Evolutionary conservation across 495 filamentous ascomycete genomes (phyloP).

Genomic region (Halenospora varia): DNA sequence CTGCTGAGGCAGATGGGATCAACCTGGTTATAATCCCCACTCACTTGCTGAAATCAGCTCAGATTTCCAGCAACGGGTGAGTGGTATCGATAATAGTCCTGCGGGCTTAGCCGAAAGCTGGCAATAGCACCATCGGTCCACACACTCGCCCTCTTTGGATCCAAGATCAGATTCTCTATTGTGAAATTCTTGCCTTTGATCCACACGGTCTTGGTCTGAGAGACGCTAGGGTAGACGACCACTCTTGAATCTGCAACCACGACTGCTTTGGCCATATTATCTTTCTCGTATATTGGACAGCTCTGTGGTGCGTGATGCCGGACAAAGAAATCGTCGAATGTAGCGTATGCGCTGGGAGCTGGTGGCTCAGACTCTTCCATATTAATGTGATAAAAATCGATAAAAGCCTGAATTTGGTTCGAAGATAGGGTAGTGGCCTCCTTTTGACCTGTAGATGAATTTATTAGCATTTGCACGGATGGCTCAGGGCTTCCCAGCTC

Average conservation of each 20-base stretch:
- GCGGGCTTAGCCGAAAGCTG: constrained; percentile 36
- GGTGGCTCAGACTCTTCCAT: constrained; percentile 35
- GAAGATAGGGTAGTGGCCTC: not conserved
- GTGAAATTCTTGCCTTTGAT: constrained; percentile 41
- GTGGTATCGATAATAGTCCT: constrained; percentile 46
- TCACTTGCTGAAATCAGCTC: constrained; percentile 33
- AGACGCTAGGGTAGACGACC: constrained; percentile 31
- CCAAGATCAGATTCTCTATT: constrained; percentile 34
- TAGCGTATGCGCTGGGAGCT: constrained; percentile 28
- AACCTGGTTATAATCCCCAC: constrained; percentile 96
- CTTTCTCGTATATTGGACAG: constrained; percentile 30
- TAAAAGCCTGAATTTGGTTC: constrained; percentile 31
- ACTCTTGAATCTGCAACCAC: constrained; percentile 38
- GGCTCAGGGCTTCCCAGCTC: not conserved
- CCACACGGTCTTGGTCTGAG: constrained; percentile 34
- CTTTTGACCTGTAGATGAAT: too few relatives aligned
- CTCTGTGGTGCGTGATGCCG: constrained; percentile 28
- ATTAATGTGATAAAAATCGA: constrained; percentile 35
- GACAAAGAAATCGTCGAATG: constrained; percentile 42
- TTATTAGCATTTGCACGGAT: too few relatives aligned
- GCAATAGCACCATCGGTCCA: constrained; percentile 36
- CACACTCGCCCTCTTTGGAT: constrained; percentile 24
- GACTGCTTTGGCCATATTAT: constrained; percentile 27
- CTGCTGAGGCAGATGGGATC: constrained; percentile 97
- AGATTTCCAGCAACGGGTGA: constrained; percentile 35